These are phyloP conservation scores for Candida easanensis DNA, from an alignment of 805 yeast species.

Conservation along the genomic window DNA sequence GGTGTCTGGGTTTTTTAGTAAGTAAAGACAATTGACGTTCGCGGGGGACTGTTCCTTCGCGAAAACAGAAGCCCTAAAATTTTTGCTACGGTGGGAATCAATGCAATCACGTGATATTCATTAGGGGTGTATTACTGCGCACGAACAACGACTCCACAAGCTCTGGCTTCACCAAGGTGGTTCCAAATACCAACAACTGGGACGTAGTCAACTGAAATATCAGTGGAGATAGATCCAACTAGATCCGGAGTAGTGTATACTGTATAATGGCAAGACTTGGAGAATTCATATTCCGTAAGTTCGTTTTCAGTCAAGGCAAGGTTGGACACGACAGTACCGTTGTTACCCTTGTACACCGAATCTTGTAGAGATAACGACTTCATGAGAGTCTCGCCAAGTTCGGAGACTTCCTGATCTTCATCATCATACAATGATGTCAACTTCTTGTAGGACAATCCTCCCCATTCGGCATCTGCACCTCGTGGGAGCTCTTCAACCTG, in stretches of 20 bases:
- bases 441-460: constrained; percentile 53
- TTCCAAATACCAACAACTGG: constrained; percentile 31
- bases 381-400: not conserved
- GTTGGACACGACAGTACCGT: constrained; percentile 18
- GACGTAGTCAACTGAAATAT: constrained; percentile 24
- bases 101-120: constrained; percentile 10
- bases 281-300: constrained; percentile 9
- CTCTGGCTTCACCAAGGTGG: constrained; percentile 20
- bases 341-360: constrained; percentile 16
- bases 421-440: constrained; percentile 36
- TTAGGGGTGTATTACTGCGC: constrained; percentile 6
- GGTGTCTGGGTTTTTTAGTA: constrained; percentile 14
- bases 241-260: constrained; percentile 22
- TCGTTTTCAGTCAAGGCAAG: constrained; percentile 19
- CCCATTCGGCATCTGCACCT: constrained; percentile 71
- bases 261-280: constrained; percentile 19
- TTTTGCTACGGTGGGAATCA: no score
- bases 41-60: not conserved
- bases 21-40: not conserved
- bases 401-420: constrained; percentile 28
- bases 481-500: constrained; percentile 60
- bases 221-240: not conserved
- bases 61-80: not conserved
- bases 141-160: constrained; percentile 26
- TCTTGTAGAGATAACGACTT: constrained; percentile 4